A percentile compares a stretch with the other conserved stretches of the same genome.
phyloP scores from a whole-genome alignment of 257 asterid genomes.

The Lycium barbarum region DNA sequence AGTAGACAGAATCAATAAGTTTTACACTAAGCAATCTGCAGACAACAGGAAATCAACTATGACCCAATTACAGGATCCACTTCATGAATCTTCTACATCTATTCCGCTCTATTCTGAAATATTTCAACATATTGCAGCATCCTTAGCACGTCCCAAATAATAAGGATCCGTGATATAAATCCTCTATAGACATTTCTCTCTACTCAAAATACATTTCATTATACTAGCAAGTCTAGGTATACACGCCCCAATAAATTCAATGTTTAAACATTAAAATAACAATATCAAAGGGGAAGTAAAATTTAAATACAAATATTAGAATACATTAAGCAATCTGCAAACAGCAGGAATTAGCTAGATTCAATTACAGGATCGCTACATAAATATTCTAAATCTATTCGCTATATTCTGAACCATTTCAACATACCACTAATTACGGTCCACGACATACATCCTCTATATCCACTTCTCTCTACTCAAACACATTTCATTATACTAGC shows the following conservation, averaged over 20 bases:
- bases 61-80: neutral
- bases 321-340: no score
- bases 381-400: no score
- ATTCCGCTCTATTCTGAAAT: neutral
- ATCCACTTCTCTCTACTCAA: neutral
- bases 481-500: neutral
- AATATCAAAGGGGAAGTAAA: no score
- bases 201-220: neutral
- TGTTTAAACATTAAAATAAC: no score
- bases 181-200: neutral
- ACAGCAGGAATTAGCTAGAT: no score
- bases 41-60: neutral
- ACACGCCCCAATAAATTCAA: no score
- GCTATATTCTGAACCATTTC: neutral
- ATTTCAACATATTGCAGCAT: neutral
- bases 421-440: neutral
- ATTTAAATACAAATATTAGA: no score
- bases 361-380: no score
- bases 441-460: neutral
- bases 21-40: slow-evolving; percentile 10
- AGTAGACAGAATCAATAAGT: no score
- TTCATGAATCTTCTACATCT: neutral
- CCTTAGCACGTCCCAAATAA: neutral
- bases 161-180: neutral
- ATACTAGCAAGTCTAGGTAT: no score